These are phyloP conservation scores for Globisporangium okanoganense DNA, from an alignment of 352 stramenopile genomes.

Conservation along the genomic window DNA sequence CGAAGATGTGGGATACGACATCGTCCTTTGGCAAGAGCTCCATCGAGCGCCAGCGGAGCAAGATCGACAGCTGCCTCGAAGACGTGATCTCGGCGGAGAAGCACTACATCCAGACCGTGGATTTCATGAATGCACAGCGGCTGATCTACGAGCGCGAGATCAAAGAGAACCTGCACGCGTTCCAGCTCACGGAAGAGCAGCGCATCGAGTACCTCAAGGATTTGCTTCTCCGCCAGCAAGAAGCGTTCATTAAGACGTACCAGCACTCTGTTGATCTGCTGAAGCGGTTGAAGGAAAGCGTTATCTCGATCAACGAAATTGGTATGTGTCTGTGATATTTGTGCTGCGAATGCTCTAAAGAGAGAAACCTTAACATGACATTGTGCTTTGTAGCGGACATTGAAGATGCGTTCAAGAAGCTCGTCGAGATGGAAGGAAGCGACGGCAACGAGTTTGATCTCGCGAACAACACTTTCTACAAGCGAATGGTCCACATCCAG, in stretches of 20 bases:
- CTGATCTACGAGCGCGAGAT: constrained; percentile 64
- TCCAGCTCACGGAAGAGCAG: constrained; percentile 83
- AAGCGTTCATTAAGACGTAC: constrained; percentile 46
- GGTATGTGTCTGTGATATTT: constrained; percentile 27
- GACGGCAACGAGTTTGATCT: constrained; percentile 47
- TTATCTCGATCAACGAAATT: constrained; percentile 56
- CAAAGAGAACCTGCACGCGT: constrained; percentile 72
- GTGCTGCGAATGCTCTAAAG: background rate
- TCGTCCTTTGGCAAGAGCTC: constrained; percentile 63
- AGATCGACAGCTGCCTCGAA: constrained; percentile 55
- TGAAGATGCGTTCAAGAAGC: constrained; percentile 62
- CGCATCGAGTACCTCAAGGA: constrained; percentile 78
- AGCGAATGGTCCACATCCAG: constrained; percentile 66
- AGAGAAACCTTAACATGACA: background rate
- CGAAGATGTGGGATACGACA: constrained; percentile 80
- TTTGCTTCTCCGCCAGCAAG: constrained; percentile 64
- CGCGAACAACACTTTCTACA: constrained; percentile 55
- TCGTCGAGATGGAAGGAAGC: constrained; percentile 37
- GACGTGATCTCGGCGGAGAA: constrained; percentile 70
- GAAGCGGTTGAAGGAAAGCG: constrained; percentile 44
- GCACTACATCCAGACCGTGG: constrained; percentile 59
- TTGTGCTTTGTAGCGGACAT: constrained; percentile 47
- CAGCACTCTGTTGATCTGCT: constrained; percentile 40
- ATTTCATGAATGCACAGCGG: constrained; percentile 64
- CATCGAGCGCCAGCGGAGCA: constrained; percentile 58